Percentiles rank a stretch among this genome's conserved stretches.
These are phyloP conservation scores for Chalciporus pseudorubinellus DNA, from an alignment of 768 basidiomycete species.

Conservation along the genomic window DNA sequence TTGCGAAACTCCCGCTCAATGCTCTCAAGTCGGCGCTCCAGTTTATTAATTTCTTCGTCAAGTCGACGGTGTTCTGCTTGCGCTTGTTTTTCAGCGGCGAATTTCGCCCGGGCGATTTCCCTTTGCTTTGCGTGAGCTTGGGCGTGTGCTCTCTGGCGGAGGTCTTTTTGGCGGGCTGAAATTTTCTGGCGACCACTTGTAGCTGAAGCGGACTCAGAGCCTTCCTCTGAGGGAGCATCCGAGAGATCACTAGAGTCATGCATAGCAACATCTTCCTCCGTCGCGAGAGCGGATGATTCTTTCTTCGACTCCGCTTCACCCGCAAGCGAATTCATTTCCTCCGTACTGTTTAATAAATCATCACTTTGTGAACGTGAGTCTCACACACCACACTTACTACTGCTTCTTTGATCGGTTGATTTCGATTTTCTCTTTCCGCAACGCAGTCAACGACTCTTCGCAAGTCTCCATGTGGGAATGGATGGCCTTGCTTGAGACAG, in stretches of 20 bases:
- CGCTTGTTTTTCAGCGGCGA: constrained; percentile 77
- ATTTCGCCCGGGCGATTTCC: constrained; percentile 74
- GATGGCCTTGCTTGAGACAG: constrained; percentile 85
- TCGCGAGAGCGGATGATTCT: constrained; percentile 38
- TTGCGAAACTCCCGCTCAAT: constrained; percentile 96
- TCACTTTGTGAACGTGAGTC: constrained; percentile 12
- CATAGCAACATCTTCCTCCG: constrained; percentile 55
- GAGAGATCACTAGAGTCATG: constrained; percentile 73
- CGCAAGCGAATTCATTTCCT: constrained; percentile 68
- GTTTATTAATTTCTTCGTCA: constrained; percentile 83
- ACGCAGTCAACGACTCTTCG: constrained; percentile 84
- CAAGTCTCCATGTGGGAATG: constrained; percentile 88
- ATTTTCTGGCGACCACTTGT: constrained; percentile 40
- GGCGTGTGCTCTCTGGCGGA: constrained; percentile 53
- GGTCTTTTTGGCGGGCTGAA: constrained; percentile 49
- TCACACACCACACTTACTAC: constrained; percentile 54
- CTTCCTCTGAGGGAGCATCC: constrained; percentile 61
- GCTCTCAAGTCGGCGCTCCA: constrained; percentile 76
- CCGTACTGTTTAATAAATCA: constrained; percentile 45
- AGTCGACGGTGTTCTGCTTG: constrained; percentile 79
- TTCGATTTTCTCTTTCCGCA: constrained; percentile 94
- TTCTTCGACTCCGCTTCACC: constrained; percentile 54
- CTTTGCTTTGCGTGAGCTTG: constrained; percentile 71
- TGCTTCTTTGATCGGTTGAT: constrained; percentile 88
- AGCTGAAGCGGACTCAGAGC: constrained; percentile 57